phyloP scores from a whole-genome alignment of 805 yeast species.

The Metschnikowia vanudenii region DNA sequence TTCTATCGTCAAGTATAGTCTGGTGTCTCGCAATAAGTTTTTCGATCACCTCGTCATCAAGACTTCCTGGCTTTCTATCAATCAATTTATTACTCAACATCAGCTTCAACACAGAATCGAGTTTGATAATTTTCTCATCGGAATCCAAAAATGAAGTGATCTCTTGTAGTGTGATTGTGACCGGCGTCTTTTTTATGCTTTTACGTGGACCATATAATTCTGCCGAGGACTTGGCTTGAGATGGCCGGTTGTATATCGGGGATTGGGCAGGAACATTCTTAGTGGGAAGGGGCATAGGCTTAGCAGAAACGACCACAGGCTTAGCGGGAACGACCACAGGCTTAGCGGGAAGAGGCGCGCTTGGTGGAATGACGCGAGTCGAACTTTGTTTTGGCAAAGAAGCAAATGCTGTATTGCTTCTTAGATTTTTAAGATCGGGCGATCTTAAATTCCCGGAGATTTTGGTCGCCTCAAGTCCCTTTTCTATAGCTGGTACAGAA shows the following conservation, averaged over 20 bases:
- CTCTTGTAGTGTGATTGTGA: conserved; percentile 32
- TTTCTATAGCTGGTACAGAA: conserved; percentile 11
- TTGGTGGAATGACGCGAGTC: background rate
- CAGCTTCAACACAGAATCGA: conserved; percentile 40
- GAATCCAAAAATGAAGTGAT: conserved; percentile 30
- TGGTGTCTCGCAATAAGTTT: conserved; percentile 27
- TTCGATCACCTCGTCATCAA: conserved; percentile 34
- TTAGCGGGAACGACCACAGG: background rate
- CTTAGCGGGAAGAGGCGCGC: background rate
- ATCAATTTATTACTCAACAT: conserved; percentile 28
- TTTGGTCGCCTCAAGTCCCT: conserved; percentile 12
- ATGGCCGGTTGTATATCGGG: background rate
- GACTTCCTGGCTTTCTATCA: conserved; percentile 19
- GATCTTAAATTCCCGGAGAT: conserved; percentile 7
- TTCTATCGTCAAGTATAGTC: conserved; percentile 19
- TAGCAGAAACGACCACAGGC: background rate
- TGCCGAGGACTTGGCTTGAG: background rate
- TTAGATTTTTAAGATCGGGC: conserved; percentile 16
- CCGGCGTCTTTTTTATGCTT: background rate
- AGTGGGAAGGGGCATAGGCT: background rate
- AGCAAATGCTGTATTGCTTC: conserved; percentile 24
- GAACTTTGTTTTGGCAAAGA: conserved; percentile 8
- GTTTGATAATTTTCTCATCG: conserved; percentile 40
- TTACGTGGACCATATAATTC: background rate
- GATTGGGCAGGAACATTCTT: background rate